A percentile compares a stretch with the other conserved stretches of the same genome.
Evolutionary conservation across 148 eudicot species (phyloP).

Genomic region (Pouteria glomerata): DNA sequence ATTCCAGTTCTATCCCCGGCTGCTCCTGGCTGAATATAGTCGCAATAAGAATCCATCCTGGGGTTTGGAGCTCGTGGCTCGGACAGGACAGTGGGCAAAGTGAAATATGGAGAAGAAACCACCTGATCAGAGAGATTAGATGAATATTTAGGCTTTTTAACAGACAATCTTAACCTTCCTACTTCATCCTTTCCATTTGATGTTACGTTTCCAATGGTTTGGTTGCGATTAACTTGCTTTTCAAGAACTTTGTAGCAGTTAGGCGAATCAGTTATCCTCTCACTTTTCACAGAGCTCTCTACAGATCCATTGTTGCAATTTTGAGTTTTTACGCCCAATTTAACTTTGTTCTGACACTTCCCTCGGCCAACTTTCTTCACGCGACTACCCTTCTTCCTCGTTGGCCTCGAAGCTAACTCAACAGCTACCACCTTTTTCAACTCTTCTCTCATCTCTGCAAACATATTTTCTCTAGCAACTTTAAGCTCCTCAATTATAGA

Average conservation of each 20-base stretch:
- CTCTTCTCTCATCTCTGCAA: constrained; percentile 43
- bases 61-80: constrained; percentile 15
- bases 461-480: constrained; percentile 43
- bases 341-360: not conserved
- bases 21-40: constrained; percentile 5
- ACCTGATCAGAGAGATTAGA: constrained; percentile 15
- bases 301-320: constrained; percentile 11
- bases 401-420: constrained; percentile 17
- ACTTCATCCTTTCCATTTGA: constrained; percentile 23
- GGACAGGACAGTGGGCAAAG: constrained; percentile 17
- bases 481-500: constrained; percentile 44
- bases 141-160: constrained; percentile 22
- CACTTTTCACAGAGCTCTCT: constrained; percentile 18
- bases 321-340: constrained; percentile 17
- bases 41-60: constrained; percentile 5
- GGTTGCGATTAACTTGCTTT: constrained; percentile 12
- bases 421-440: constrained; percentile 21
- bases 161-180: constrained; percentile 14
- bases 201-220: constrained; percentile 9
- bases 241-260: constrained; percentile 18
- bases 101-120: constrained; percentile 24
- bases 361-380: not conserved
- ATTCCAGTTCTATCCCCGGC: not conserved
- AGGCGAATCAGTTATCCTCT: constrained; percentile 11
- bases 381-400: constrained; percentile 8